Base-by-base conservation (phyloP, 331 rosid genomes). In the Malus hybrid region DNA sequence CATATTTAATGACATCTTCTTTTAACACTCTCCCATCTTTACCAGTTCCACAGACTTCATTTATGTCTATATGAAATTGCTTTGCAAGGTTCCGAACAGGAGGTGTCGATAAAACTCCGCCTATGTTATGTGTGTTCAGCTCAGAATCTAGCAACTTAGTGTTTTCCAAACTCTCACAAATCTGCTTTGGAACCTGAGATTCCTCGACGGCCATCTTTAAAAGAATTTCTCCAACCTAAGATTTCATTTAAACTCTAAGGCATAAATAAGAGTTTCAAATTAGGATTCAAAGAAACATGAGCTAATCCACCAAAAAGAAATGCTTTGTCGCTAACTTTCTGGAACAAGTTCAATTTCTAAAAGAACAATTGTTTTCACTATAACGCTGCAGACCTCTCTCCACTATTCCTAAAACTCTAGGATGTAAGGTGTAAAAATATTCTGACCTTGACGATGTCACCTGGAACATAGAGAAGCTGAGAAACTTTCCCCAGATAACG, bases 221-320 rank as follows among this genome's bases (percentile, higher is more conserved):
- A 59, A 94, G 99, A 52, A 93, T 85, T 80, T 89, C 93, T 85
- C 99, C 99, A 84, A 94, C 99, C 99, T 90, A 88, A 73, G 75
- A 73, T 74, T 80, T 65, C 65, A 62, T 77, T 70, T 71, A 73
- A 68, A 70, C 56, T 54, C 69, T 59, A 75, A 80, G 69, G 9
- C 20, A 46, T 16, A 59, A 66, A 32, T 13, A 2, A 70, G 9
- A 71, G 20, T 71, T 32, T 31, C 44, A 16, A 54, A 34, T 34
- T 65, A 22, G 9, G 71, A 39, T 24, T 27, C 13, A 71, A 32
- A 34, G 39, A n/a, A 20, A 39, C 18, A 72, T 71, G 18, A 64
- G 28, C 32, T 11, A 27, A 78, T 14, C 28, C 15, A 54, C 28
- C 32, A 10, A 1, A 18, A 2, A 66, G 55, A 29, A 59, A 67